phyloP scores from a whole-genome alignment of 1,284 basidiomycete genomes.

The Rhodofomes roseus region DNA sequence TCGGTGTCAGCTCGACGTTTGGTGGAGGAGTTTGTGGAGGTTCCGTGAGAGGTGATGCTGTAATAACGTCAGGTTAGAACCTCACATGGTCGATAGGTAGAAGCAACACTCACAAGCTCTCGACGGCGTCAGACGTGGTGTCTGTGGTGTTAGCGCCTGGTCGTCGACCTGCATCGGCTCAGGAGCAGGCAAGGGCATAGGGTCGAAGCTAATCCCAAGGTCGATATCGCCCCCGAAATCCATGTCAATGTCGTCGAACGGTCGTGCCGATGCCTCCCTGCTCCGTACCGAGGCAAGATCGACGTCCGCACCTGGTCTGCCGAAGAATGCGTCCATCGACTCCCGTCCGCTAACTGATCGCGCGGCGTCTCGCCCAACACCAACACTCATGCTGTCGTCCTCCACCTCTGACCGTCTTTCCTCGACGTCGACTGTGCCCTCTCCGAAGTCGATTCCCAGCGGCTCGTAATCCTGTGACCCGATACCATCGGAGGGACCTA shows the following conservation, averaged over 20 bases:
- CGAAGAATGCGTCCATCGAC: slow-evolving; percentile 59
- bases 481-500: slow-evolving; percentile 77
- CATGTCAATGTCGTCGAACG: slow-evolving; percentile 51
- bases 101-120: slow-evolving; percentile 56
- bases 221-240: slow-evolving; percentile 64
- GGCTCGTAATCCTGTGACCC: slow-evolving; percentile 82
- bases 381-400: slow-evolving; percentile 59
- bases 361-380: slow-evolving; percentile 71
- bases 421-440: slow-evolving; percentile 39
- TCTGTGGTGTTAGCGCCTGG: slow-evolving; percentile 35
- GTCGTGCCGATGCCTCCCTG: slow-evolving; percentile 60
- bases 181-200: slow-evolving; percentile 11
- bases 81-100: neutral
- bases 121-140: slow-evolving; percentile 58
- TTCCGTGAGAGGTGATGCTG: slow-evolving; percentile 73
- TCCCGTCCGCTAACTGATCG: slow-evolving; percentile 41
- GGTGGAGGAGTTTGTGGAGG: slow-evolving; percentile 68
- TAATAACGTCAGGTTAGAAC: slow-evolving; percentile 8
- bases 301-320: slow-evolving; percentile 44
- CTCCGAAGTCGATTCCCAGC: slow-evolving; percentile 70
- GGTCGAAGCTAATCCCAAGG: slow-evolving; percentile 67
- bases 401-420: slow-evolving; percentile 19
- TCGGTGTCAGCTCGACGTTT: slow-evolving; percentile 45
- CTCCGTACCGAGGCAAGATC: slow-evolving; percentile 61
- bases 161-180: slow-evolving; percentile 16